Conservation (phyloP, 805 yeast species). For the Cyberlindnera japonica region DNA sequence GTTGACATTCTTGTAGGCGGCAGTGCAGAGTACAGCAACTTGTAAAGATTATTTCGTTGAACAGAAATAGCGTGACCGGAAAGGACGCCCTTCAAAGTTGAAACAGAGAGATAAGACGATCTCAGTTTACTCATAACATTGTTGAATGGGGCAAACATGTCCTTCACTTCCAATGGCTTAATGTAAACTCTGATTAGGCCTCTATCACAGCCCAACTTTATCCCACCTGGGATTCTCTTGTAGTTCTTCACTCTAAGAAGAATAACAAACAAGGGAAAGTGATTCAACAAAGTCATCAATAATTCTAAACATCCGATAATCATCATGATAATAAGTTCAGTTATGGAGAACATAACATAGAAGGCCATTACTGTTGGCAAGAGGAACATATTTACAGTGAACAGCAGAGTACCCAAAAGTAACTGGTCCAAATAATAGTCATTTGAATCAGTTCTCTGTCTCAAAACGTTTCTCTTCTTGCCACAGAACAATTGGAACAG, state of each 20-base stretch:
- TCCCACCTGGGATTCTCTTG: conserved; percentile 60
- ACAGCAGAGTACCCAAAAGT: conserved; percentile 81
- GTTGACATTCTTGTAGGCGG: conserved; percentile 34
- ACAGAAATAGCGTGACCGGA: conserved; percentile 43
- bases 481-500: conserved; percentile 86
- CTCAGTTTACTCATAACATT: conserved; percentile 37
- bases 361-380: conserved; percentile 87
- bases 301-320: conserved; percentile 54
- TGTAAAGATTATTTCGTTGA: conserved; percentile 47
- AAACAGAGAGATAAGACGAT: conserved; percentile 39
- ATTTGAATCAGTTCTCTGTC: conserved; percentile 82
- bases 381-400: conserved; percentile 72
- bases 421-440: conserved; percentile 84
- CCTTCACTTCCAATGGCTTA: conserved; percentile 40
- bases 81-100: conserved; percentile 37
- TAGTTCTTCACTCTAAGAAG: conserved; percentile 78
- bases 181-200: conserved; percentile 34
- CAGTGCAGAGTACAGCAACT: conserved; percentile 47
- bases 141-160: conserved; percentile 48
- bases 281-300: conserved; percentile 62
- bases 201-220: conserved; percentile 28
- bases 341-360: conserved; percentile 65
- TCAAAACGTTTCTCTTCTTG: conserved; percentile 75
- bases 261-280: conserved; percentile 82
- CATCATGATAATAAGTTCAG: conserved; percentile 49